Conservation (phyloP, 1,284 basidiomycete species). For the Tremellales sp. region DNA sequence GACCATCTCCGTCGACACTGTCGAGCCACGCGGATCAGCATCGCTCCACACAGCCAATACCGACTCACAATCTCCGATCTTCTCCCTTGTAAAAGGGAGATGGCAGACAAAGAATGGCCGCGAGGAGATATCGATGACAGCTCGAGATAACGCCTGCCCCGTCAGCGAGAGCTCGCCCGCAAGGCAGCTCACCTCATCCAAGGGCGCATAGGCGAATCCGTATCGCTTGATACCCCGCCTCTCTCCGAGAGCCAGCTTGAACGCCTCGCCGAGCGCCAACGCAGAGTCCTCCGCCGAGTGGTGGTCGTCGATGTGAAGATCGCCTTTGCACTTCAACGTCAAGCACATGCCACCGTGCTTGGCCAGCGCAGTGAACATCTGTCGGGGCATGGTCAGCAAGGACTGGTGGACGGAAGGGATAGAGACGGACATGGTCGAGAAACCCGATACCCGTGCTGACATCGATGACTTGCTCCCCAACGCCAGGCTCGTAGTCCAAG, state of each 20-base stretch:
- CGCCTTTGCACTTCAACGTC: constrained; percentile 84
- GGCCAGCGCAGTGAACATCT: constrained; percentile 95
- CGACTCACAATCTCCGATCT: constrained; percentile 78
- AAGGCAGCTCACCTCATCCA: constrained; percentile 74
- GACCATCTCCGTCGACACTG: constrained; percentile 91
- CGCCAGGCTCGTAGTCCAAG: constrained; percentile 73
- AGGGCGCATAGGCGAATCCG: constrained; percentile 92
- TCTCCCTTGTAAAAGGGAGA: constrained; percentile 86
- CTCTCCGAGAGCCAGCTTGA: constrained; percentile 93
- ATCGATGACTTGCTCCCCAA: constrained; percentile 68
- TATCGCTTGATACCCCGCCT: constrained; percentile 92
- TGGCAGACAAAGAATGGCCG: constrained; percentile 93
- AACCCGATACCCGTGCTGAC: constrained; percentile 96
- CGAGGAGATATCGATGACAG: constrained; percentile 97
- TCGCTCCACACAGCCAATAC: background rate
- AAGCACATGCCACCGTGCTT: constrained; percentile 92
- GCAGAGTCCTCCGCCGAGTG: constrained; percentile 98
- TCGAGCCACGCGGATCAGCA: constrained; percentile 1
- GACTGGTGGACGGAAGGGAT: background rate
- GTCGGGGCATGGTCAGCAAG: background rate
- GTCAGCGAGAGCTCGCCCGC: background rate
- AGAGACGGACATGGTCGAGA: constrained; percentile 79
- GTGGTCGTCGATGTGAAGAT: constrained; percentile 98
- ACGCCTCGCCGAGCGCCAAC: constrained; percentile 86
- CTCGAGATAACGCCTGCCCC: constrained; percentile 78